phyloP scores from a whole-genome alignment of 2,329 filamentous ascomycete genomes.

The Elsinoe arachidis region DNA sequence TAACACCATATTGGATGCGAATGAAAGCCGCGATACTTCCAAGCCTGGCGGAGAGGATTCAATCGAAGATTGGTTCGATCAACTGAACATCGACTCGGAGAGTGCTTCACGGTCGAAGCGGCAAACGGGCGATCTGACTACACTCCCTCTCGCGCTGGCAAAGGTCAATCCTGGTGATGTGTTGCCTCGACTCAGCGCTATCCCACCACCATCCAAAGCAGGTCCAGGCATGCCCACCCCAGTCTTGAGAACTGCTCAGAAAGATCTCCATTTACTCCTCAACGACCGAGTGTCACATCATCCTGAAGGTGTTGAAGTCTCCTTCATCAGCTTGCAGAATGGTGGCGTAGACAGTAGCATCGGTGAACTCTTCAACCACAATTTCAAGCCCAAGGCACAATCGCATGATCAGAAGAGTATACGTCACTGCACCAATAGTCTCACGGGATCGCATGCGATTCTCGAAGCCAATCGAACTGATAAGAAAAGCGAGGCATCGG shows the following conservation, averaged over 20 bases:
- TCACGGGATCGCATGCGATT: constrained; percentile 20
- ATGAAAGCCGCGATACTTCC: no score
- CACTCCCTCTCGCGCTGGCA: constrained; percentile 38
- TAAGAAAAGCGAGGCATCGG: constrained; percentile 36
- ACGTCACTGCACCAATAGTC: neutral
- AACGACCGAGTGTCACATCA: constrained; percentile 2
- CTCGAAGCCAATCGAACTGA: constrained; percentile 26
- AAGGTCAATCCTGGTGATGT: constrained; percentile 68
- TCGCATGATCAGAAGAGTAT: neutral
- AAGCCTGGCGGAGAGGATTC: constrained; percentile 16
- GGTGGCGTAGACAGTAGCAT: neutral
- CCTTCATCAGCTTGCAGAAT: neutral
- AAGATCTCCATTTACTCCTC: constrained; percentile 9
- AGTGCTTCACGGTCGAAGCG: neutral
- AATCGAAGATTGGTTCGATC: constrained; percentile 23
- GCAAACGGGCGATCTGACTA: neutral
- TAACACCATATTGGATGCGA: no score
- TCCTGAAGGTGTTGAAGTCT: constrained; percentile 10
- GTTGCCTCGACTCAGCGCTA: constrained; percentile 55
- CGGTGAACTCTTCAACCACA: constrained; percentile 7
- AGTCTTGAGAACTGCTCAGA: constrained; percentile 29
- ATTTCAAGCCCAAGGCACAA: neutral
- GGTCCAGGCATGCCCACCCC: constrained; percentile 22
- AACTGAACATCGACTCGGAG: constrained; percentile 13
- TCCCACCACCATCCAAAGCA: constrained; percentile 28